These are phyloP conservation scores for Hamiltosporidium tvaerminnensis DNA, from an alignment of 371 early-diverging fungal species.

Conservation along the genomic window DNA sequence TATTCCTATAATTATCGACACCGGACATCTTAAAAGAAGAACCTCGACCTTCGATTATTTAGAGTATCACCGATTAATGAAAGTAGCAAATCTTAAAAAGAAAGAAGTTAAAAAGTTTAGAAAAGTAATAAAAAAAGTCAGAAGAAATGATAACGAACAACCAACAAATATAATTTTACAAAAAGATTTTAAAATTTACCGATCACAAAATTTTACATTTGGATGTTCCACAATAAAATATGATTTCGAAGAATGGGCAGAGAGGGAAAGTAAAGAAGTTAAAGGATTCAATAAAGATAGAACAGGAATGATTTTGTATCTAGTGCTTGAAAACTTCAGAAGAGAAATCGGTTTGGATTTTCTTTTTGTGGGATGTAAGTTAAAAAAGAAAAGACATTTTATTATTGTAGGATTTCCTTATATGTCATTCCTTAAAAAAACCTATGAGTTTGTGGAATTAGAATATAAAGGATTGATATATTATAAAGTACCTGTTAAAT, in stretches of 20 bases:
- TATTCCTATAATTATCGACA: constrained; percentile 43
- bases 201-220: constrained; percentile 20
- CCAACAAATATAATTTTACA: constrained; percentile 29
- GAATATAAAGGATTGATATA: constrained; percentile 29
- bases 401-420: constrained; percentile 27
- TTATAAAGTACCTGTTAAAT: constrained; percentile 16
- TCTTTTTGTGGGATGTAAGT: constrained; percentile 26
- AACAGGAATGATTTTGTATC: constrained; percentile 9
- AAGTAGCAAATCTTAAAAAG: constrained; percentile 10
- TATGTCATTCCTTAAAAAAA: constrained; percentile 5
- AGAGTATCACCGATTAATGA: constrained; percentile 33
- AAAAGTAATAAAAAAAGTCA: constrained; percentile 19
- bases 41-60: constrained; percentile 20
- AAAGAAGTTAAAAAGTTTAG: constrained; percentile 20
- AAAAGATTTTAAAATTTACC: constrained; percentile 35
- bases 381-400: constrained; percentile 11
- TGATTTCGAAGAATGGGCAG: constrained; percentile 35
- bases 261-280: constrained; percentile 21
- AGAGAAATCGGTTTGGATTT: constrained; percentile 30
- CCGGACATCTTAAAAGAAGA: constrained; percentile 19
- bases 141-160: constrained; percentile 21
- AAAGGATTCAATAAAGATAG: not conserved
- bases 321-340: constrained; percentile 14
- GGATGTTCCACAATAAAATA: constrained; percentile 38
- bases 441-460: constrained; percentile 10